phyloP scores from a whole-genome alignment of 768 basidiomycete species.

The Leucocoprinus sp. region DNA sequence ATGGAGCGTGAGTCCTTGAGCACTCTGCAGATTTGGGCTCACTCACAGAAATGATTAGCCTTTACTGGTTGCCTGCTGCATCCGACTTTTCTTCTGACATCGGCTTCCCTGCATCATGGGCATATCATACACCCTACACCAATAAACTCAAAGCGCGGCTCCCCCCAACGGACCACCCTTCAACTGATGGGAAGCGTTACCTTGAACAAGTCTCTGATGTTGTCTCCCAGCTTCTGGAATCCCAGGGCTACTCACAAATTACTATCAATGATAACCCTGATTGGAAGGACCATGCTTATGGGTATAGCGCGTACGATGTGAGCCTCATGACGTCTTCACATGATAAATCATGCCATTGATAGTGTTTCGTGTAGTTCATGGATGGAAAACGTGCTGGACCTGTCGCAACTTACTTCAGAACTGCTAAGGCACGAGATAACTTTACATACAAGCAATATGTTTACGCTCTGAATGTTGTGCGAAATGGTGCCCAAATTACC shows the following conservation, averaged over 20 bases:
- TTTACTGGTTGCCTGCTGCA: constrained; percentile 47
- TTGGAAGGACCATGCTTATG: constrained; percentile 50
- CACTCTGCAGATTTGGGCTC: background rate
- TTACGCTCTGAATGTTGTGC: constrained; percentile 43
- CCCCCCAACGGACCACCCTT: constrained; percentile 50
- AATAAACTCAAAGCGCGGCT: constrained; percentile 41
- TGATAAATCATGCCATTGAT: background rate
- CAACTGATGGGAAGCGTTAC: constrained; percentile 52
- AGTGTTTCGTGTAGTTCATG: constrained; percentile 24
- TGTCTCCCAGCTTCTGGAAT: constrained; percentile 33
- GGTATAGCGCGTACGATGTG: constrained; percentile 40
- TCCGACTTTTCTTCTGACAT: constrained; percentile 39
- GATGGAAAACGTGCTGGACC: constrained; percentile 45
- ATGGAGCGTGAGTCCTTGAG: constrained; percentile 34
- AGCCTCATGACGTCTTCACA: constrained; percentile 7
- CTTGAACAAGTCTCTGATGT: constrained; percentile 42
- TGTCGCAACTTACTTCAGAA: constrained; percentile 53
- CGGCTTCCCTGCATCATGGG: constrained; percentile 52
- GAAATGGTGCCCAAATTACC: constrained; percentile 45
- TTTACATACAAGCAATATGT: constrained; percentile 42
- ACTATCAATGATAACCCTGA: constrained; percentile 52
- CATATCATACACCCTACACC: constrained; percentile 42
- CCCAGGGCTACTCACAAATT: constrained; percentile 41
- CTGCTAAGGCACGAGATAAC: constrained; percentile 43
- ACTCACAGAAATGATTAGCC: background rate